phyloP scores from a whole-genome alignment of 129 eudicot species.

The Apium graveolens region DNA sequence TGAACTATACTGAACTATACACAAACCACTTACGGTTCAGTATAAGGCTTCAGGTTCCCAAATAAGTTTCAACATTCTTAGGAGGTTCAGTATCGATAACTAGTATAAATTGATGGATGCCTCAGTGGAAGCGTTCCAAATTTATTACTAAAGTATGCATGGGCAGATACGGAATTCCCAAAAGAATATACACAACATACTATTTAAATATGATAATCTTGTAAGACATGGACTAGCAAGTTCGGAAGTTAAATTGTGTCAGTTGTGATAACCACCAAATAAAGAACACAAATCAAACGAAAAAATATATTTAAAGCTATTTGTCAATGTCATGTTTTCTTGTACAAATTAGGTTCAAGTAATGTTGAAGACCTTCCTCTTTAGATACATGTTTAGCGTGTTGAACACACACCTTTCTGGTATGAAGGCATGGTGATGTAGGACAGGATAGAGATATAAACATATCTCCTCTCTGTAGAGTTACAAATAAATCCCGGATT shows the following conservation, averaged over 20 bases:
- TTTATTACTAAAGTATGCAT: neutral
- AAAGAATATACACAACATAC: no score
- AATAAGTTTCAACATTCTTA: neutral
- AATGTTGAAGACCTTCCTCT: neutral
- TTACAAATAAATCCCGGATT: neutral
- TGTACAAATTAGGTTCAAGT: neutral
- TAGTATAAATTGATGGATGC: neutral
- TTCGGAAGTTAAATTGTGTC: no score
- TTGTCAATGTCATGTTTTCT: neutral
- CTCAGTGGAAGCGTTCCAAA: neutral
- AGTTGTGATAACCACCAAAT: no score
- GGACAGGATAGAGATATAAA: neutral
- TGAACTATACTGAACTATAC: neutral
- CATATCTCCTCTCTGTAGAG: neutral
- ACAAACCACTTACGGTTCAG: neutral
- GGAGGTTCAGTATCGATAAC: neutral
- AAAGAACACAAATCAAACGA: neutral
- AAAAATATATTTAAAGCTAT: neutral
- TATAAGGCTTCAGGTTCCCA: neutral
- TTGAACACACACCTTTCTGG: neutral
- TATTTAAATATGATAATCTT: no score
- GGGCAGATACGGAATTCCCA: neutral
- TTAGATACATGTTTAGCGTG: neutral
- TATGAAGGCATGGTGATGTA: neutral
- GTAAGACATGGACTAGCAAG: neutral